A percentile compares a stretch with the other conserved stretches of the same genome.
Evolutionary conservation across 352 stramenopile genomes (phyloP).

Genomic region (Stephanocyclus meneghinianus): DNA sequence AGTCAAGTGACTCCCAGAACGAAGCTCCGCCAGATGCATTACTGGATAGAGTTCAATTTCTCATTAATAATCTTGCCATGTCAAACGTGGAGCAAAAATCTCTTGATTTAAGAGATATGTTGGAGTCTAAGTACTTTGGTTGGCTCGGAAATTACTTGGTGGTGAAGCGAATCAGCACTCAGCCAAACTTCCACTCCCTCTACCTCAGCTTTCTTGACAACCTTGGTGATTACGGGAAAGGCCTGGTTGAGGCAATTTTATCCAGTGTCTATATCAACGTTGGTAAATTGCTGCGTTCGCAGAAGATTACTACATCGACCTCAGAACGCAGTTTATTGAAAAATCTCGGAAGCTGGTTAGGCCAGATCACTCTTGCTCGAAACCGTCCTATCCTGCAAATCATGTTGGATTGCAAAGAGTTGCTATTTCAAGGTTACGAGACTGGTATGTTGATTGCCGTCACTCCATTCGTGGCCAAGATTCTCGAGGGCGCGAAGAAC

Average conservation of each 20-base stretch:
- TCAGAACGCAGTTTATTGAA: conserved; percentile 97
- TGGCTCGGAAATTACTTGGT: conserved; percentile 99
- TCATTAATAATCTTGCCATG: conserved; percentile 99
- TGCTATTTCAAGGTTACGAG: conserved; percentile 94
- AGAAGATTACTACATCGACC: conserved; percentile 97
- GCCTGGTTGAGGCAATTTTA: conserved; percentile 91
- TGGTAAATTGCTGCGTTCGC: conserved; percentile 93
- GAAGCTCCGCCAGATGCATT: conserved; percentile 83
- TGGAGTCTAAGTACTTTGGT: conserved; percentile 90
- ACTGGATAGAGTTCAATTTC: conserved; percentile 97
- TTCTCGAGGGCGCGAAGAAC: conserved; percentile 95
- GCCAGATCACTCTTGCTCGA: conserved; percentile 95
- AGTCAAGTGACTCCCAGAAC: conserved; percentile 51
- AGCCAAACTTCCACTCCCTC: conserved; percentile 97
- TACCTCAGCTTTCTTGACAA: conserved; percentile 98
- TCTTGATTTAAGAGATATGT: conserved; percentile 91
- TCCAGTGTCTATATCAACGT: conserved; percentile 93
- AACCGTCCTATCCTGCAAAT: conserved; percentile 97
- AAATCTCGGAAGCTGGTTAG: conserved; percentile 98
- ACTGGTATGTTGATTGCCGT: conserved; percentile 97
- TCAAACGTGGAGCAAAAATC: conserved; percentile 97
- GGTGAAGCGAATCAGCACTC: conserved; percentile 97
- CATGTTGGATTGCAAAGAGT: conserved; percentile 97
- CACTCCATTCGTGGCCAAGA: conserved; percentile 97
- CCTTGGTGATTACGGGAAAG: conserved; percentile 88